Percentiles rank a stretch among this genome's conserved stretches.
Evolutionary conservation across 2,329 filamentous ascomycete genomes (phyloP).

Genomic region (Aspergillus pseudotamarii): DNA sequence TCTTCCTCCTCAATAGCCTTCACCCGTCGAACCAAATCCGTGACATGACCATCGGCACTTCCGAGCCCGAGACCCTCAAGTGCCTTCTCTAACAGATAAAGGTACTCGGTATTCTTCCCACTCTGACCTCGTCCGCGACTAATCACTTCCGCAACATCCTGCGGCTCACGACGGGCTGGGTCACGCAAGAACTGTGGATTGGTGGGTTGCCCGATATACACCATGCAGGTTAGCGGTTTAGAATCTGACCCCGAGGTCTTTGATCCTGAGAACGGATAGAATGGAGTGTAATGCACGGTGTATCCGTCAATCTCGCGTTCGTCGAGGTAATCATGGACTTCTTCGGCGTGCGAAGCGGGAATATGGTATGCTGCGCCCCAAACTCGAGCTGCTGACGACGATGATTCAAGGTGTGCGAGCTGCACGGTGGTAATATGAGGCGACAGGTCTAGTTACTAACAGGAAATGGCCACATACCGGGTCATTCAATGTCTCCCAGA

Average conservation of each 20-base stretch:
- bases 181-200: conserved; percentile 82
- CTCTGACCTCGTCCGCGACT: conserved; percentile 76
- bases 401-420: conserved; percentile 38
- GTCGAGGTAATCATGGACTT: conserved; percentile 88
- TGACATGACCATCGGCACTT: conserved; percentile 81
- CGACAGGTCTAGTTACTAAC: background rate
- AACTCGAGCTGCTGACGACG: conserved; percentile 55
- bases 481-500: conserved; percentile 75
- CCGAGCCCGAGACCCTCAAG: conserved; percentile 72
- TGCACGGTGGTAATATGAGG: conserved; percentile 17
- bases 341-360: conserved; percentile 67
- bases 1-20: conserved; percentile 60
- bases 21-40: conserved; percentile 75
- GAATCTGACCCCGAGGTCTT: conserved; percentile 2
- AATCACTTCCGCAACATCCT: conserved; percentile 79
- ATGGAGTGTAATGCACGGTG: conserved; percentile 86
- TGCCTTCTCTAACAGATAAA: conserved; percentile 76
- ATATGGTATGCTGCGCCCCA: conserved; percentile 96
- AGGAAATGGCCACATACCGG: conserved; percentile 51
- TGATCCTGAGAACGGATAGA: conserved; percentile 61
- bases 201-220: conserved; percentile 91
- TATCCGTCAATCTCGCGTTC: conserved; percentile 98
- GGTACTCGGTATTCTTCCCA: conserved; percentile 86
- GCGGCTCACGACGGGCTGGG: conserved; percentile 67
- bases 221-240: conserved; percentile 61